Evolutionary conservation across 1,284 basidiomycete genomes (phyloP).

Genomic region (Laetiporus sulphureus): DNA sequence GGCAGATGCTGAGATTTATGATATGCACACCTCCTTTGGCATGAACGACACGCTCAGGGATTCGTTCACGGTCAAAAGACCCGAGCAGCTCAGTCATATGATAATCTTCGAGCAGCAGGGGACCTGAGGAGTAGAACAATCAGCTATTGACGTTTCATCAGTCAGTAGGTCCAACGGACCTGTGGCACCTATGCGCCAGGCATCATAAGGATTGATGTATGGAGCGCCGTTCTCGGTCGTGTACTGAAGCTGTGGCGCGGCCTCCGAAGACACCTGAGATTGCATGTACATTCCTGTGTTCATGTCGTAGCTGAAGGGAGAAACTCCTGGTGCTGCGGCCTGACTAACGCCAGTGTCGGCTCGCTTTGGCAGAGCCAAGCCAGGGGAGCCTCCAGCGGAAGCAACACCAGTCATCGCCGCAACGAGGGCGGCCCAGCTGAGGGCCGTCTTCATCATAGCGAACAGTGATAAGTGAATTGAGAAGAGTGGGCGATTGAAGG

Average conservation of each 20-base stretch:
- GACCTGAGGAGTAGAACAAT: conserved; percentile 7
- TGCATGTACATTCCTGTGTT: conserved; percentile 18
- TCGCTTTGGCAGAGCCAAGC: not conserved
- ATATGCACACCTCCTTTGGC: conserved; percentile 30
- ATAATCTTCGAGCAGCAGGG: conserved; percentile 18
- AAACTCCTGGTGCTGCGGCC: conserved; percentile 6
- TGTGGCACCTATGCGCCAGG: conserved; percentile 25
- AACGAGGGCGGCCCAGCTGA: too few species aligned
- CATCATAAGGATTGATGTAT: conserved; percentile 17
- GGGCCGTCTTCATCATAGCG: too few species aligned
- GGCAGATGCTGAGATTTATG: too few species aligned
- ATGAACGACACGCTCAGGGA: conserved; percentile 35
- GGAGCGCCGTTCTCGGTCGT: conserved; percentile 25
- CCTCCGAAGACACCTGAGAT: conserved; percentile 16
- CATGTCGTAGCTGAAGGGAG: conserved; percentile 17
- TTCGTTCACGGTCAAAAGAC: conserved; percentile 53
- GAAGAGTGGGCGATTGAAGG: too few species aligned
- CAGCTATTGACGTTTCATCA: not conserved
- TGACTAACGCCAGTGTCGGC: not conserved
- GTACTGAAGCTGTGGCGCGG: conserved; percentile 19
- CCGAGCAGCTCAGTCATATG: conserved; percentile 38
- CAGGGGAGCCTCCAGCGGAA: not conserved
- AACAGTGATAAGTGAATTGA: too few species aligned
- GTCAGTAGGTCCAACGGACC: conserved; percentile 13
- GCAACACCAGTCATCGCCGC: too few species aligned